Conservation (phyloP, 2,329 filamentous ascomycete species). For the Fusarium multiceps region DNA sequence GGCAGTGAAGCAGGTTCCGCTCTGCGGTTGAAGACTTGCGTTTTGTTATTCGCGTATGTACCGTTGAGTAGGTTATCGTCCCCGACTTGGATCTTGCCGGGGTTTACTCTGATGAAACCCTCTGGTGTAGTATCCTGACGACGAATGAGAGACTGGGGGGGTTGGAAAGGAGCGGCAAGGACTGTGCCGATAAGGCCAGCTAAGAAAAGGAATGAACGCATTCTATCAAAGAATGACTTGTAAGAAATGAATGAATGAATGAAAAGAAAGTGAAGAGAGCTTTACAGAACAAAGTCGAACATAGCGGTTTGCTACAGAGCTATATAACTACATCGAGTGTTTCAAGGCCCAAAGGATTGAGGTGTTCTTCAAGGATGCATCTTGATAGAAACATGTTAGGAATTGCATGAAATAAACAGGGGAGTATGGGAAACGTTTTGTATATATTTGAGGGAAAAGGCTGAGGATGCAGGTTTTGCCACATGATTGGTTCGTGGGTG, state of each 20-base stretch:
- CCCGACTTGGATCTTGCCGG: conserved; percentile 53
- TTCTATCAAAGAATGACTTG: conserved; percentile 31
- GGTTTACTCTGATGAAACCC: conserved; percentile 49
- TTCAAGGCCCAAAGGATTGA: background rate
- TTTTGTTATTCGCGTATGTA: conserved; percentile 43
- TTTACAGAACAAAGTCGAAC: background rate
- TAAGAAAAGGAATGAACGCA: conserved; percentile 43
- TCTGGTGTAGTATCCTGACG: conserved; percentile 24
- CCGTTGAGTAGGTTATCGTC: conserved; percentile 55
- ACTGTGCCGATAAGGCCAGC: conserved; percentile 34
- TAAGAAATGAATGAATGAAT: conserved; percentile 1
- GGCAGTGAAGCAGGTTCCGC: conserved; percentile 37
- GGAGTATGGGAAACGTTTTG: conserved; percentile 18
- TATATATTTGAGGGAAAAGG: conserved; percentile 33
- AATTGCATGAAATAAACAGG: conserved; percentile 17
- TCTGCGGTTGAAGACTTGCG: background rate
- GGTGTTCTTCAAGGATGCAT: background rate
- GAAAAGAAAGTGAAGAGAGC: background rate
- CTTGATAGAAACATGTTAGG: conserved; percentile 4
- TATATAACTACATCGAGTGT: conserved; percentile 23
- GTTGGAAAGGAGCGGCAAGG: conserved; percentile 31
- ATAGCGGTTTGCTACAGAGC: background rate
- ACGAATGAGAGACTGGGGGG: conserved; percentile 3
- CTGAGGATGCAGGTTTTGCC: conserved; percentile 20
- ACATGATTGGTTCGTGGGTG: conserved; percentile 15